Evolutionary conservation across 371 early-diverging fungal genomes (phyloP), one percentile per base, ranked within the genome.

Genomic region (Phascolomyces articulosus): DNA sequence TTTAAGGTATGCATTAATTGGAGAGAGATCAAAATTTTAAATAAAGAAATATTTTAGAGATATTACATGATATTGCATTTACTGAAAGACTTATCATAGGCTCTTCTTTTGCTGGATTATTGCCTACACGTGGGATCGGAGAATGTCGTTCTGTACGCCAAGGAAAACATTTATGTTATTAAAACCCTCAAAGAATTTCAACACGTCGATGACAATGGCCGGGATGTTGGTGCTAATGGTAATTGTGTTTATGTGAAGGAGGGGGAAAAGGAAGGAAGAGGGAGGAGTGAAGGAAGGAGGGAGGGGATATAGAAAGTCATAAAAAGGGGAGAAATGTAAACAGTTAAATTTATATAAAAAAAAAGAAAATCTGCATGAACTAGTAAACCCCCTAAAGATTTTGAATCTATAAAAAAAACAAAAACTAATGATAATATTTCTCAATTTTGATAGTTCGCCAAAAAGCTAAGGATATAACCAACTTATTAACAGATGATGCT

Each of bases 181-280:
- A 97, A 94, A 78, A 98, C 99, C 1, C 74, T 98, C 49, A 92
- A 92, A 58, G 98, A 98, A 78, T 98, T 97, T 73, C 96, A 96
- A 70, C 93, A 91, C 75, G 82, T 96, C 44, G 97, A 97, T 72
- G 97, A 97, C 18, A 85, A 90, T 40, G 95, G 95, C 38, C 88
- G 85, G 62, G 98, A 97, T 74, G 93, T 94, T 68, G 97, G 96
- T 10, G 83, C 86, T 2, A 93, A 94, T 74, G 91, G 91, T 91
- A 79, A 6, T 34, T 34, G 16, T 13, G 15, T 16, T 44, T 15
- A 18, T 24, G 23, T 9, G 23, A 49, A 49, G 51, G 26, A 23
- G 23, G 51, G 24, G 23, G 6, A 7, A 15, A 10, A 51, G 51
- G 16, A n/a, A 13, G 16, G 4, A 44, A n/a, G 44, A 44, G 44